Base-by-base conservation (phyloP, 768 basidiomycete species). In the Suillus discolor region DNA sequence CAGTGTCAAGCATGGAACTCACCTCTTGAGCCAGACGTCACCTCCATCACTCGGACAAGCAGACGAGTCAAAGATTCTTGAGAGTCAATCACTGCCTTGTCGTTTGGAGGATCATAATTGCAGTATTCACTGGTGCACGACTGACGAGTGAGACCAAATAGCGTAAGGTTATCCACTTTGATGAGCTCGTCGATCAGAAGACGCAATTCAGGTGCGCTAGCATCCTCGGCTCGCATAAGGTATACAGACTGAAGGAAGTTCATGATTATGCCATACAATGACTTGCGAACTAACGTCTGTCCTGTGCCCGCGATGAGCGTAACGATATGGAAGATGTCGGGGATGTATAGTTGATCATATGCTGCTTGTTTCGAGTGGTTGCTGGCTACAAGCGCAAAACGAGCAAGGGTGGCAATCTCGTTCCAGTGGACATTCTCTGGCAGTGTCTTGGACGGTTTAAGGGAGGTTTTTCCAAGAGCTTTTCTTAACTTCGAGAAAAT, bases 191-290 rank as follows among this genome's bases (percentile, higher is more conserved):
- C 84, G 68, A 94, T 84, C 2, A 94, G 75, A 55, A 81, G 77
- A 61, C 86, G 83, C 25, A 96, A 78, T 47, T 88, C 86, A 1
- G 89, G 80, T 15, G 83, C 84, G 34, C 81, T 80, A 6, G 85
- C 74, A 47, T 92, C 90, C 38, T 90, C 87, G 20, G 83, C 78
- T 49, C 84, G 82, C 18, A 84, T 77, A 57, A 87, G 78, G 77
- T 88, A 89, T 16, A 96, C 77, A 0, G 90, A 86, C 68, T 96
- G 95, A 20, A 96, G 77, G 42, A 94, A 83, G 75, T 95, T 95
- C 77, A 94, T 84, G 67, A 93, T 78, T 44, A 92, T 84, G 11
- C 92, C 94, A 72, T 93, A 94, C 47, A 93, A 86, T 5, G 92
- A 90, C 67, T 90, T 90, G 28, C 95, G 88, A 59, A 95, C 87